Evolutionary conservation across 768 basidiomycete genomes (phyloP).

Genomic region (Leccinum disarticulatum): DNA sequence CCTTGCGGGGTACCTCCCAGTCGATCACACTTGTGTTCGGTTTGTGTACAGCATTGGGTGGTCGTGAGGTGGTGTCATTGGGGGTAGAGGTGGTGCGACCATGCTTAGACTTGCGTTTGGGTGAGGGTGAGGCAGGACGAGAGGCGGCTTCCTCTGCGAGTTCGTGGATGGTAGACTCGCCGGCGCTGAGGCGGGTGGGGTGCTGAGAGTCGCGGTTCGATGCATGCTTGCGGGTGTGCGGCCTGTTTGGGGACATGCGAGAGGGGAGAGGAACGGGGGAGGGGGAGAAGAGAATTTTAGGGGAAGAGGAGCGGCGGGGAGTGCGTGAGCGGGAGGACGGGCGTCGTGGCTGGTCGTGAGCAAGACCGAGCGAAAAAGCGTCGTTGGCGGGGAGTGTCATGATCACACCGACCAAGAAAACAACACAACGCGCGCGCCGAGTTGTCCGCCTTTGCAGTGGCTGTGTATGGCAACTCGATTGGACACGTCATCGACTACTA

Average conservation of each 20-base stretch:
- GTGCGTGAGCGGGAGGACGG: slow-evolving; percentile 25
- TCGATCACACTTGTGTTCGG: slow-evolving; percentile 43
- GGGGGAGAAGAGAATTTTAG: slow-evolving; percentile 43
- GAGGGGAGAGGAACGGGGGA: slow-evolving; percentile 22
- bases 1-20: slow-evolving; percentile 90
- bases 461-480: slow-evolving; percentile 8
- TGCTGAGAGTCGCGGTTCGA: slow-evolving; percentile 28
- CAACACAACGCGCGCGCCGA: not conserved
- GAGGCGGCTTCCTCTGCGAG: slow-evolving; percentile 24
- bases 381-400: slow-evolving; percentile 38
- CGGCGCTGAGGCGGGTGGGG: slow-evolving; percentile 6
- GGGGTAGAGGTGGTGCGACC: slow-evolving; percentile 7
- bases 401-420: not conserved
- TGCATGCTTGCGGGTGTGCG: slow-evolving; percentile 21
- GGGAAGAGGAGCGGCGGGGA: slow-evolving; percentile 46
- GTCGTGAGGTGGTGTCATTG: slow-evolving; percentile 8
- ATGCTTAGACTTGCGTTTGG: slow-evolving; percentile 20
- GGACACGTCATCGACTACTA: not conserved
- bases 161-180: slow-evolving; percentile 25
- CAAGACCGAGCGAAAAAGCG: slow-evolving; percentile 36
- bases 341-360: slow-evolving; percentile 36
- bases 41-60: slow-evolving; percentile 6
- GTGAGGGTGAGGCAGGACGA: slow-evolving; percentile 11
- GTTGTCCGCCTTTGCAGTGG: slow-evolving; percentile 2
- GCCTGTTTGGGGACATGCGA: slow-evolving; percentile 40